Evolutionary conservation across 805 yeast species (phyloP).

Genomic region (Saturnispora besseyi): DNA sequence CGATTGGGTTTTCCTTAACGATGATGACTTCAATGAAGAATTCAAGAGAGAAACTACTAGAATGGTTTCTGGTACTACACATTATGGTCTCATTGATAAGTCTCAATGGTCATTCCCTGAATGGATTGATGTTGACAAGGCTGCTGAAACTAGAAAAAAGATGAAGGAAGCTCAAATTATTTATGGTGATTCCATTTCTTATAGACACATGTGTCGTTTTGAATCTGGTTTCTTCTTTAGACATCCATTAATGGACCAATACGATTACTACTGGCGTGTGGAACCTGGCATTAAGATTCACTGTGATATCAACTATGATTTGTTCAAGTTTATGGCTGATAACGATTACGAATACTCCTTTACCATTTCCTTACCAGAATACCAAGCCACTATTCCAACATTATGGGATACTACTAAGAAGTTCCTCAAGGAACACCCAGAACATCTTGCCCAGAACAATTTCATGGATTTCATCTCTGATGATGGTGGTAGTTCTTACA

Average conservation of each 20-base stretch:
- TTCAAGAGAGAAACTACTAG: slow-evolving; percentile 61
- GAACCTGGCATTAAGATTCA: slow-evolving; percentile 76
- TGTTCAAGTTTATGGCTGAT: slow-evolving; percentile 75
- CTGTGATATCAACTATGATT: slow-evolving; percentile 77
- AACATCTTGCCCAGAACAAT: slow-evolving; percentile 50
- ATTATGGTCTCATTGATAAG: slow-evolving; percentile 71
- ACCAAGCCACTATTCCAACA: slow-evolving; percentile 60
- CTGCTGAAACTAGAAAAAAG: slow-evolving; percentile 45
- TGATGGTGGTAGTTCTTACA: slow-evolving; percentile 62
- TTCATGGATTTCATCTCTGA: slow-evolving; percentile 62
- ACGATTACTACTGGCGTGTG: slow-evolving; percentile 90
- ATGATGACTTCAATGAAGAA: slow-evolving; percentile 73
- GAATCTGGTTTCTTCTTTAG: slow-evolving; percentile 86
- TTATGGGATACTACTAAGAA: slow-evolving; percentile 64
- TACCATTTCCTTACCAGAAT: slow-evolving; percentile 73
- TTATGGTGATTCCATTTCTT: slow-evolving; percentile 58
- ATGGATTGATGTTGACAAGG: slow-evolving; percentile 66
- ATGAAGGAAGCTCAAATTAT: slow-evolving; percentile 46
- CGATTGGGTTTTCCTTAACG: slow-evolving; percentile 95
- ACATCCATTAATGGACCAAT: slow-evolving; percentile 65
- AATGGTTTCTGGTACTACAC: slow-evolving; percentile 65
- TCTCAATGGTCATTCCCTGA: slow-evolving; percentile 86
- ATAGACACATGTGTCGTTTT: slow-evolving; percentile 88
- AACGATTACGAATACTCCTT: slow-evolving; percentile 67
- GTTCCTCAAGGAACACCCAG: slow-evolving; percentile 53